Conservation (phyloP, 78 protist species). For the Parvularia atlantis region DNA sequence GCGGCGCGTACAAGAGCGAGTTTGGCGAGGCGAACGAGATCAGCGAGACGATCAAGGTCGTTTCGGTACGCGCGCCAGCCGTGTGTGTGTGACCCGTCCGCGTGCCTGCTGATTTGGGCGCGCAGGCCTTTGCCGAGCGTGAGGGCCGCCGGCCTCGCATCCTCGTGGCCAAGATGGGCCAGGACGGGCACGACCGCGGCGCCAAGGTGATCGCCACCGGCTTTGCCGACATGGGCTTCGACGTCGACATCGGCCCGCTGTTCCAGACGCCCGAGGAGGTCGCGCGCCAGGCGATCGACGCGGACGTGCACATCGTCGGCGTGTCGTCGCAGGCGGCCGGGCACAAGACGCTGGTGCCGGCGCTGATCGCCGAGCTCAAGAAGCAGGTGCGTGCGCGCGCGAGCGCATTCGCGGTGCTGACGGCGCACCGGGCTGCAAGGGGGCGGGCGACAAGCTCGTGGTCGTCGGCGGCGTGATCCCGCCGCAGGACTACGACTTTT, state of each 20-base stretch:
- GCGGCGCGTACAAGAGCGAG: conserved; percentile 68
- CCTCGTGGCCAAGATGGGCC: conserved; percentile 91
- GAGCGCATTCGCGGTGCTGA: neutral
- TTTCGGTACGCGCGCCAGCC: neutral
- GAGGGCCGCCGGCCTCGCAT: conserved; percentile 90
- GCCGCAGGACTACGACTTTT: conserved; percentile 76
- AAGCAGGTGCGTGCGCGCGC: no score
- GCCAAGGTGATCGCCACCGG: conserved; percentile 94
- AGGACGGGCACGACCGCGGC: conserved; percentile 98
- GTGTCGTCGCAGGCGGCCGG: conserved; percentile 93
- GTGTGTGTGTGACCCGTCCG: neutral
- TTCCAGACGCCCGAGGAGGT: conserved; percentile 81
- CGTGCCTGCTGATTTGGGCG: neutral
- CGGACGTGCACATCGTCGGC: conserved; percentile 95
- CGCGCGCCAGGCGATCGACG: conserved; percentile 81
- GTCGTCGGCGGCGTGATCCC: conserved; percentile 94
- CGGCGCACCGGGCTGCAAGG: no score
- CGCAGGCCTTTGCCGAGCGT: conserved; percentile 32
- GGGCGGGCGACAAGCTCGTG: conserved; percentile 59
- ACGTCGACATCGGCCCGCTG: conserved; percentile 89
- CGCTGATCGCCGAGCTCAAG: conserved; percentile 52
- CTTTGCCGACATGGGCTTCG: conserved; percentile 94
- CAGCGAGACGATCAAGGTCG: neutral
- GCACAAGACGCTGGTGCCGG: conserved; percentile 90
- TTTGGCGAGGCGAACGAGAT: neutral